Base-by-base conservation (phyloP, 495 filamentous ascomycete genomes). In the Talaromyces nanjingensis region DNA sequence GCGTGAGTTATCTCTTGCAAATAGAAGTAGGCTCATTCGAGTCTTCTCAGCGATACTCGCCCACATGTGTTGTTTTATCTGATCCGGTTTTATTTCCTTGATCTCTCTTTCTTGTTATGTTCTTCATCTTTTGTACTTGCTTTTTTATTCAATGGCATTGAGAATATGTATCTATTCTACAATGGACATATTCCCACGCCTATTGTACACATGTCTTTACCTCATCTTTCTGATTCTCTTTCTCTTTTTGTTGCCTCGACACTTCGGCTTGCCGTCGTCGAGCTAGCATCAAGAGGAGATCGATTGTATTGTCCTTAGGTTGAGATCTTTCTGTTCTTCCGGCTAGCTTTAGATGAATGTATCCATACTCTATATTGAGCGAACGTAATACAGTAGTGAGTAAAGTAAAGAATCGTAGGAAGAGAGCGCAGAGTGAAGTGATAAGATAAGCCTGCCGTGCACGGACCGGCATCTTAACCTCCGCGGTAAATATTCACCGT, bases 321-420 rank as follows among this genome's bases (percentile, higher is more conserved):
- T 49, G 60, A 37, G 33, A 37, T 37, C 33, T 62, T 27, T 45
- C 7, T 45, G 33, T 45, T 45, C 45, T 49, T 53, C 52, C 25
- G 24, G 45, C 39, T 53, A 29, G 27, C 45, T 62, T 53, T 62
- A 62, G 60, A 62, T 62, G 60, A 62, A 62, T 62, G 60, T 62
- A 62, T 37, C 25, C 60, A 62, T 62, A 62, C 29, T 37, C 11
- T 54, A 47, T 12, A 37, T 37, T 37, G 0, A 3, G 9, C 33
- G 33, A 37, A 12, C 2, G 33, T 12, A 37, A 0, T 37, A 12
- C 3, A 11, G 9, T 33, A 33, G 2, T 24, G 1, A 24, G n/a
- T n/a, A n/a, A n/a, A n/a, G n/a, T n/a, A 24, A 24, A 24, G 22
- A 24, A 24, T 24, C 22, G 22, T 24, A 24, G 22, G 22, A 1